phyloP scores from a whole-genome alignment of 768 basidiomycete species.

The Strobilomyces dryophilus region DNA sequence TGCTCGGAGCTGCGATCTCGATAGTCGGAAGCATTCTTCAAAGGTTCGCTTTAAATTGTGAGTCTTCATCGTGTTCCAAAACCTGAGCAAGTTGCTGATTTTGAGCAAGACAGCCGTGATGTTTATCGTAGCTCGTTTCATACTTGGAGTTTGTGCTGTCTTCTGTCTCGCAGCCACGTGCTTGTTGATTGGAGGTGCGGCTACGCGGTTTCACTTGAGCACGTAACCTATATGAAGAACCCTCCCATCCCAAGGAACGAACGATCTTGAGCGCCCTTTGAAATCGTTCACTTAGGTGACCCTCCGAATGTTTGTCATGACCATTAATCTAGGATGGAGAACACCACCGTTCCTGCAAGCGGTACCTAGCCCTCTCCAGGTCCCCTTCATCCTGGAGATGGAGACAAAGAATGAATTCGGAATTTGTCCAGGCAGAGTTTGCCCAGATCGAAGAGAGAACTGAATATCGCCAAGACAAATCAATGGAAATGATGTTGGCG shows the following conservation, averaged over 20 bases:
- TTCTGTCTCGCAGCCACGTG: slow-evolving; percentile 17
- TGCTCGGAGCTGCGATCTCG: slow-evolving; percentile 5
- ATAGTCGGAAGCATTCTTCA: slow-evolving; percentile 13
- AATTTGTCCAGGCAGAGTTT: slow-evolving; percentile 36
- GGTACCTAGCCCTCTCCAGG: slow-evolving; percentile 48
- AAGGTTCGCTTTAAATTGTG: slow-evolving; percentile 11
- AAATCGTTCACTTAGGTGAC: no score
- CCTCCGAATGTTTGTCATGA: slow-evolving; percentile 60
- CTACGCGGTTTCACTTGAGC: neutral
- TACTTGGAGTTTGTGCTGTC: slow-evolving; percentile 12
- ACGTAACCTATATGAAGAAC: neutral
- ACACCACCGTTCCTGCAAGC: slow-evolving; percentile 56
- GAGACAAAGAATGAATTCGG: slow-evolving; percentile 30
- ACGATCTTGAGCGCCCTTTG: neutral
- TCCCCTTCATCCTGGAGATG: slow-evolving; percentile 56
- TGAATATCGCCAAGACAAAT: neutral
- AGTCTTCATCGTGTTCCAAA: neutral
- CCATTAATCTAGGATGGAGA: slow-evolving; percentile 59
- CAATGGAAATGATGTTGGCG: slow-evolving; percentile 1
- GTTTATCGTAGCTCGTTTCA: slow-evolving; percentile 14
- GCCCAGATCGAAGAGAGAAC: slow-evolving; percentile 45
- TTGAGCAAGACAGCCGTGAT: neutral
- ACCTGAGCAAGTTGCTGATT: neutral
- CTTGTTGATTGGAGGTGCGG: slow-evolving; percentile 21
- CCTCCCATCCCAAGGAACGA: slow-evolving; percentile 19